Evolutionary conservation across 192 early-diverging fungal species (phyloP), one percentile per base, ranked within the genome.

Genomic region (Linnemannia hyalina): DNA sequence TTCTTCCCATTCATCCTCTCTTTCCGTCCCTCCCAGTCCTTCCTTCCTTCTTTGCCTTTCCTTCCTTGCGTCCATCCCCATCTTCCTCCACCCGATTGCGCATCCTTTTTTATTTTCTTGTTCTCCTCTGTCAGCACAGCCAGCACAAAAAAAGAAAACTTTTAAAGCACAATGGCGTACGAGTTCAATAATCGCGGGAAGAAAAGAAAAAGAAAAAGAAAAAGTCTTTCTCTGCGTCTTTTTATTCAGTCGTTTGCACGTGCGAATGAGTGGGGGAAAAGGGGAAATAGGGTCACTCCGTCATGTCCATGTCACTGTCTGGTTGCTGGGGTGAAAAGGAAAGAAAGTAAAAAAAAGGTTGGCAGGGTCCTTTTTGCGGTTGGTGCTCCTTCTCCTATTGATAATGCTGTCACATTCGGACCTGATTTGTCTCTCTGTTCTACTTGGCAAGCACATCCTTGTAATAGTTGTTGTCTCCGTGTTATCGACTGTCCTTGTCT

Each of bases 231-330:
- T 46, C 7, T 46, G 9, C 7, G 6, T 6, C 4, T 65, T 29
- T 29, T 65, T 26, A 57, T 57, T 57, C 55, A 10, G 55, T 26
- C 55, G 55, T 65, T 65, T 65, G 60, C 60, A 65, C 60, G 60
- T 65, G 60, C 32, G 60, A 65, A 65, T 65, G 60, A 10, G 13
- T 32, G n/a, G 55, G 60, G 60, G 23, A 23, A n/a, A 29, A 3
- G 60, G 3, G 29, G 26, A 65, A 3, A 13, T 4, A 65, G 60
- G 60, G 60, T 26, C n/a, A 26, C 44, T 46, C 47, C 9, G 32
- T 42, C 26, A 5, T 40, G 38, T 40, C 35, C 35, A 35, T 35
- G 35, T 35, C 35, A 1, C 35, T 40, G 41, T n/a, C 7, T 13
- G 4, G 42, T 46, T n/a, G 60, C 60, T 65, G 60, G 60, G 60